Percentiles rank a stretch among this genome's conserved stretches.
Evolutionary conservation across 352 stramenopile genomes (phyloP).

Genomic region (Phytophthora brassicae): DNA sequence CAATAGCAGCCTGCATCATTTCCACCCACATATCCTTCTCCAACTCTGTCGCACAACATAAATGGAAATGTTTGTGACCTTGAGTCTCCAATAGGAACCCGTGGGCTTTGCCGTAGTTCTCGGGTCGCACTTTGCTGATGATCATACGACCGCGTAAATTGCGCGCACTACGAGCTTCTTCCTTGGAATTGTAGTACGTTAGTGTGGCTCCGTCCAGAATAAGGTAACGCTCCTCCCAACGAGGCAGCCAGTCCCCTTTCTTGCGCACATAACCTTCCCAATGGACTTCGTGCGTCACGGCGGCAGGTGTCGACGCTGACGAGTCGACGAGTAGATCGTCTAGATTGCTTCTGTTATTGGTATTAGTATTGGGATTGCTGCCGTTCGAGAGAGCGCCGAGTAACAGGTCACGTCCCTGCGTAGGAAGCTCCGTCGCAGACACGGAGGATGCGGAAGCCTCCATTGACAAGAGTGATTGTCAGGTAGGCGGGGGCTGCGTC

Average conservation of each 20-base stretch:
- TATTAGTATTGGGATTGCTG: constrained; percentile 2
- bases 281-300: constrained; percentile 71
- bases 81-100: constrained; percentile 88
- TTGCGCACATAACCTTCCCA: constrained; percentile 90
- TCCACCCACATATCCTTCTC: constrained; percentile 92
- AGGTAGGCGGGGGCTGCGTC: background rate
- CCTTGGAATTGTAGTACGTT: constrained; percentile 89
- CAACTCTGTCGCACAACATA: constrained; percentile 84
- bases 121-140: constrained; percentile 71
- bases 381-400: constrained; percentile 36
- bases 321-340: constrained; percentile 48
- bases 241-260: constrained; percentile 89
- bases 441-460: constrained; percentile 15
- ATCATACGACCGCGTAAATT: constrained; percentile 86
- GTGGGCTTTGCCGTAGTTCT: constrained; percentile 89
- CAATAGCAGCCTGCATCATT: constrained; percentile 90
- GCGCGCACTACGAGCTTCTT: constrained; percentile 77
- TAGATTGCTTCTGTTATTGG: constrained; percentile 8
- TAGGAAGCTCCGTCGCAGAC: constrained; percentile 28
- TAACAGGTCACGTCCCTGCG: constrained; percentile 48
- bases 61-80: constrained; percentile 87
- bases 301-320: constrained; percentile 37
- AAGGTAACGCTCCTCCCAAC: constrained; percentile 90
- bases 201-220: constrained; percentile 80
- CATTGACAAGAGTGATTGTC: constrained; percentile 26